Conservation (phyloP, 306 rosid species). For the Oemleria cerasiformis region DNA sequence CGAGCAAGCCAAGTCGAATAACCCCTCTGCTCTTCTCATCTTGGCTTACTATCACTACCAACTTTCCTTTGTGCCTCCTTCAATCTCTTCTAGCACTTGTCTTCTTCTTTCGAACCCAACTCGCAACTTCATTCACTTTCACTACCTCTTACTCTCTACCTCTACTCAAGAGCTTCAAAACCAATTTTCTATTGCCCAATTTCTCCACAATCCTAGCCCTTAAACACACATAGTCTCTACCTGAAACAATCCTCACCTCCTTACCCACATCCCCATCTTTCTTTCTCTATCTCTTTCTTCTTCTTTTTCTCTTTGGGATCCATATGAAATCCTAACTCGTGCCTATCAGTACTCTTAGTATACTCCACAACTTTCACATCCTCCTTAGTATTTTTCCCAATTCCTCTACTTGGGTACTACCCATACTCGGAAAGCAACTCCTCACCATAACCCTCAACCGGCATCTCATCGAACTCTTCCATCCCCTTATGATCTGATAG, state of each 20-base stretch:
- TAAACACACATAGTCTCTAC: constrained; percentile 48
- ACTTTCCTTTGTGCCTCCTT: constrained; percentile 36
- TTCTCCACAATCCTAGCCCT: constrained; percentile 49
- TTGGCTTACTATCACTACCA: constrained; percentile 21
- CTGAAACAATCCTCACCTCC: constrained; percentile 51
- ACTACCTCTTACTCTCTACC: constrained; percentile 28
- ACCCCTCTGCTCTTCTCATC: constrained; percentile 27
- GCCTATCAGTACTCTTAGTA: constrained; percentile 47
- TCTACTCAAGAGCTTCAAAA: constrained; percentile 41
- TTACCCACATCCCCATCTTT: constrained; percentile 27
- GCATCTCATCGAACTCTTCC: constrained; percentile 58
- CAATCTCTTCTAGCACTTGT: constrained; percentile 51
- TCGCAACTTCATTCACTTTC: constrained; percentile 45
- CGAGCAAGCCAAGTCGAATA: constrained; percentile 64
- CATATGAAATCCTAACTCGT: constrained; percentile 63
- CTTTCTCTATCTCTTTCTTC: constrained; percentile 6
- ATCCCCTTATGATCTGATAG: constrained; percentile 57
- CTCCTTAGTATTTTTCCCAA: constrained; percentile 68
- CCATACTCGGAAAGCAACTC: constrained; percentile 85
- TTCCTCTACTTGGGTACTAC: constrained; percentile 78
- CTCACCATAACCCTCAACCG: constrained; percentile 75
- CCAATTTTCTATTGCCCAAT: constrained; percentile 29
- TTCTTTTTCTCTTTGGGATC: constrained; percentile 4
- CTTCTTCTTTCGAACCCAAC: constrained; percentile 67
- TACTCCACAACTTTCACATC: constrained; percentile 58